These are phyloP conservation scores for Thalassiosira ordinaria DNA, from an alignment of 352 stramenopile species.

Conservation along the genomic window DNA sequence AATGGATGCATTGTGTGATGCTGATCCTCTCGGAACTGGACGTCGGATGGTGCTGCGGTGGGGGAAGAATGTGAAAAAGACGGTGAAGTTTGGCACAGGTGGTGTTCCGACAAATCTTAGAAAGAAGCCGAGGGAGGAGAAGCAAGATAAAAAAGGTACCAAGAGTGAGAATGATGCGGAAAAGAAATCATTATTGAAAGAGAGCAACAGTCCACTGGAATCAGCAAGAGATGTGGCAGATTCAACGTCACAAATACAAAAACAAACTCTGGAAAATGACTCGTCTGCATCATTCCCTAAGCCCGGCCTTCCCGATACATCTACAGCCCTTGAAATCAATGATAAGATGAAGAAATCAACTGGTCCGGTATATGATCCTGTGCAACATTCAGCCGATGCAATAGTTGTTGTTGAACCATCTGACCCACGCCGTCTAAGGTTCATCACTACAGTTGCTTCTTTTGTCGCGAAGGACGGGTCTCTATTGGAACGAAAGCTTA, in stretches of 20 bases:
- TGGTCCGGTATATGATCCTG: conserved; percentile 50
- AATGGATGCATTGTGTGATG: conserved; percentile 70
- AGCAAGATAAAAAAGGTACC: neutral
- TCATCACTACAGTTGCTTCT: conserved; percentile 70
- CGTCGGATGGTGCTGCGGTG: conserved; percentile 67
- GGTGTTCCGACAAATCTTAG: conserved; percentile 54
- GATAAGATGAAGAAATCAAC: neutral
- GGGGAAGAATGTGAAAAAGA: conserved; percentile 74
- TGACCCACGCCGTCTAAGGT: conserved; percentile 53
- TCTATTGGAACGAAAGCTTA: conserved; percentile 64
- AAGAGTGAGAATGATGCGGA: neutral
- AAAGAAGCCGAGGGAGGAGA: conserved; percentile 33
- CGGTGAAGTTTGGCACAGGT: conserved; percentile 49
- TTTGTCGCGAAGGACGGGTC: conserved; percentile 76
- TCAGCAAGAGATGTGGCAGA: neutral
- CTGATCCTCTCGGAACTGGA: conserved; percentile 71
- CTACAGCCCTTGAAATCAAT: neutral
- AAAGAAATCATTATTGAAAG: neutral
- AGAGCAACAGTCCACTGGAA: neutral
- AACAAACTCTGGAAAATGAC: neutral
- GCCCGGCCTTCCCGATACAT: neutral
- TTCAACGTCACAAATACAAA: neutral
- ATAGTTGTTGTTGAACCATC: conserved; percentile 57
- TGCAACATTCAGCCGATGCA: conserved; percentile 40
- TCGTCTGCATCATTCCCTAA: neutral